Evolutionary conservation across 2,329 filamentous ascomycete genomes (phyloP).

Genomic region (Claviceps citrina): DNA sequence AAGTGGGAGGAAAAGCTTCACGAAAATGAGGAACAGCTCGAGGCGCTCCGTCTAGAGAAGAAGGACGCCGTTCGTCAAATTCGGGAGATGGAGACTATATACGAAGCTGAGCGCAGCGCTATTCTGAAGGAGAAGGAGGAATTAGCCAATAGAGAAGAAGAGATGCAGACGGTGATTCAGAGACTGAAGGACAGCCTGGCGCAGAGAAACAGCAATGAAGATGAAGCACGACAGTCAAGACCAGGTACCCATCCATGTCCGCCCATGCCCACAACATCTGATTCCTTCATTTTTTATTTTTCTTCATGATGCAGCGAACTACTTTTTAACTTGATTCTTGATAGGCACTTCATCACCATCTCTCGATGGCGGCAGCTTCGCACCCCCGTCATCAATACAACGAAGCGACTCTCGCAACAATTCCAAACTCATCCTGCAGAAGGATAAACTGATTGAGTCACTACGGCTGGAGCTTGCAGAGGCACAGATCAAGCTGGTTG

Average conservation of each 20-base stretch:
- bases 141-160: slow-evolving; percentile 67
- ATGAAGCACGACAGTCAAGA: slow-evolving; percentile 42
- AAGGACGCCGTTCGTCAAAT: slow-evolving; percentile 69
- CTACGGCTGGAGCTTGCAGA: slow-evolving; percentile 85
- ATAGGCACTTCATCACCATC: slow-evolving; percentile 46
- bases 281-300: neutral
- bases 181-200: slow-evolving; percentile 78
- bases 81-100: slow-evolving; percentile 81
- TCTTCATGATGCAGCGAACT: slow-evolving; percentile 9
- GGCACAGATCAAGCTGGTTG: slow-evolving; percentile 85
- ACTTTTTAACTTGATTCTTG: slow-evolving; percentile 1
- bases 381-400: slow-evolving; percentile 68
- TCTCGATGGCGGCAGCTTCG: slow-evolving; percentile 65
- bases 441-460: slow-evolving; percentile 90
- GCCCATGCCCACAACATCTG: neutral
- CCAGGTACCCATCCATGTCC: slow-evolving; percentile 27
- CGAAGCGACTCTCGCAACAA: slow-evolving; percentile 81
- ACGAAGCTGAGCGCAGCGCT: slow-evolving; percentile 75
- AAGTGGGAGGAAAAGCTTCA: slow-evolving; percentile 79
- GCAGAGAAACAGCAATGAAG: slow-evolving; percentile 48
- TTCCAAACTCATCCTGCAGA: slow-evolving; percentile 81
- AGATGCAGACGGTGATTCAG: slow-evolving; percentile 81
- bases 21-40: slow-evolving; percentile 71
- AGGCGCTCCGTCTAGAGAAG: slow-evolving; percentile 69
- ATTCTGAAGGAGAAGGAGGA: slow-evolving; percentile 89